Evolutionary conservation across 177 flowering plant species (phyloP).

Genomic region (Vitis hybrid): DNA sequence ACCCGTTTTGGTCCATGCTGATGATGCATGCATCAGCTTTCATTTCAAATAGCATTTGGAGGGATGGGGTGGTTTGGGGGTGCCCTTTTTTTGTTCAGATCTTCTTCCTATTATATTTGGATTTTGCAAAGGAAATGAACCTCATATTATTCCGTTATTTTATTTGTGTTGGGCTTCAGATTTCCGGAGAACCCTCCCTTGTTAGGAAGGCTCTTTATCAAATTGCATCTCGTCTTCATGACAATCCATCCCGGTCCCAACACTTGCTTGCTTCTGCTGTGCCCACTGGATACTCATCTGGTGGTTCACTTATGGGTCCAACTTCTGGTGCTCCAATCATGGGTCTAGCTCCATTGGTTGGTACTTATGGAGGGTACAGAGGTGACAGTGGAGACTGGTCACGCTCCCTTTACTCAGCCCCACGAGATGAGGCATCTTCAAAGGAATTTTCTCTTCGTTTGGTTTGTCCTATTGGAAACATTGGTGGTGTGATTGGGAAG

Average conservation of each 20-base stretch:
- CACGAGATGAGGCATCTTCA: conserved; percentile 69
- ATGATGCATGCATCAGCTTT: too few species aligned
- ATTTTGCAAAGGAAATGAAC: too few species aligned
- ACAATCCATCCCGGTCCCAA: conserved; percentile 90
- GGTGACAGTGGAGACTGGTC: conserved; percentile 78
- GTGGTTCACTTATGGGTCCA: conserved; percentile 62
- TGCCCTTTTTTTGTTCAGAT: too few species aligned
- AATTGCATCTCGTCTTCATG: conserved; percentile 79
- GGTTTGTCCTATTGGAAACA: conserved; percentile 81
- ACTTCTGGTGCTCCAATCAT: conserved; percentile 64
- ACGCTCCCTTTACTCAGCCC: conserved; percentile 59
- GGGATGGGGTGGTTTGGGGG: too few species aligned
- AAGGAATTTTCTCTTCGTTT: conserved; percentile 86
- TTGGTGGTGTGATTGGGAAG: conserved; percentile 96
- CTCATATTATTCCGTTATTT: not conserved
- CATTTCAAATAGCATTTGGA: too few species aligned
- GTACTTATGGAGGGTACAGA: conserved; percentile 85
- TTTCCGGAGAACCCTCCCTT: conserved; percentile 67
- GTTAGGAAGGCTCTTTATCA: conserved; percentile 81
- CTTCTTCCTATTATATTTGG: too few species aligned
- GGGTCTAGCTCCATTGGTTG: conserved; percentile 75
- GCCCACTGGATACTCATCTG: conserved; percentile 49
- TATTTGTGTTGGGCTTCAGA: conserved; percentile 37
- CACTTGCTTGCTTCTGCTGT: conserved; percentile 68
- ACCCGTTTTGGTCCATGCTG: too few species aligned